phyloP scores from a whole-genome alignment of 768 basidiomycete genomes.

The Tephrocybe sp. region DNA sequence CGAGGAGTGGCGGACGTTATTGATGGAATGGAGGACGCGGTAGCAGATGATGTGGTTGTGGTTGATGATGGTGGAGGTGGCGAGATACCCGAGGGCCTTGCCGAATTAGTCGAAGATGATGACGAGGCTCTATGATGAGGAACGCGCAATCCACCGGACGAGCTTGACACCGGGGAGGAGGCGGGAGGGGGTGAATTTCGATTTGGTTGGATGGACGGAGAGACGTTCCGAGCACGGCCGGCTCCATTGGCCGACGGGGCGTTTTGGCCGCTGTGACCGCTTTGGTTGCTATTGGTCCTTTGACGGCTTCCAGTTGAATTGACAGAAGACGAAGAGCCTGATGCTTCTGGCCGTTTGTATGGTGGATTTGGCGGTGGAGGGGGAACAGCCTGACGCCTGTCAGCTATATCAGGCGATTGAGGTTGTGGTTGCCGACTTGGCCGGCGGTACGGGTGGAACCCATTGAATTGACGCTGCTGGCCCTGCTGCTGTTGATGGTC shows the following conservation, averaged over 20 bases:
- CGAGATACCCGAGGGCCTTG: slow-evolving; percentile 35
- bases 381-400: slow-evolving; percentile 46
- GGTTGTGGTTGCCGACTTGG: slow-evolving; percentile 51
- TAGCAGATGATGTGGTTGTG: slow-evolving; percentile 31
- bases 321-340: slow-evolving; percentile 76
- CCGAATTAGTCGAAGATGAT: slow-evolving; percentile 50
- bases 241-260: slow-evolving; percentile 32
- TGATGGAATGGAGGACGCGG: slow-evolving; percentile 30
- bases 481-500: slow-evolving; percentile 40
- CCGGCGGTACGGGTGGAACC: slow-evolving; percentile 83
- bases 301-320: slow-evolving; percentile 67
- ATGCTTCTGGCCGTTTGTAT: slow-evolving; percentile 78
- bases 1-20: slow-evolving; percentile 34
- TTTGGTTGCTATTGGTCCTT: slow-evolving; percentile 73
- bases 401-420: slow-evolving; percentile 33
- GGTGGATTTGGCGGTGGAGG: slow-evolving; percentile 63
- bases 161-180: slow-evolving; percentile 27
- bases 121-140: slow-evolving; percentile 33
- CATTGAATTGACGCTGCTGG: slow-evolving; percentile 44
- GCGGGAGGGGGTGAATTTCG: slow-evolving; percentile 28
- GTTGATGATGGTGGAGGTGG: slow-evolving; percentile 31
- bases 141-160: slow-evolving; percentile 30
- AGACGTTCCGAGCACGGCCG: slow-evolving; percentile 36
- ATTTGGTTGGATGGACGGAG: slow-evolving; percentile 29
- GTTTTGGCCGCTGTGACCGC: slow-evolving; percentile 46